These are phyloP conservation scores for Pisolithus marmoratus DNA, from an alignment of 768 basidiomycete species.

Conservation along the genomic window DNA sequence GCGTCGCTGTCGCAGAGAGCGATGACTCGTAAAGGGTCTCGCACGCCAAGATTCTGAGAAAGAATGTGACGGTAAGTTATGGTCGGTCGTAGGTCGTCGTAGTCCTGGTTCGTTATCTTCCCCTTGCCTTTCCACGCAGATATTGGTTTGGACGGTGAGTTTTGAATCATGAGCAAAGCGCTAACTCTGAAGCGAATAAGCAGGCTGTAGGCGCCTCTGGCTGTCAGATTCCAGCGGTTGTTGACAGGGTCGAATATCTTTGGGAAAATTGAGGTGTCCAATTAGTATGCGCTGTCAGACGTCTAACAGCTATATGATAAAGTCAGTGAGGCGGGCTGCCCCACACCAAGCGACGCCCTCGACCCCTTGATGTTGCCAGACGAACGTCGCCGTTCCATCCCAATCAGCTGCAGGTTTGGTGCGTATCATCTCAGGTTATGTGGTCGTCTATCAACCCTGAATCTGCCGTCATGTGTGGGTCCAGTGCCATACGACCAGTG, in stretches of 20 bases:
- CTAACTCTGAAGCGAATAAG: no score
- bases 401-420: conserved; percentile 56
- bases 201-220: no score
- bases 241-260: no score
- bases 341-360: neutral
- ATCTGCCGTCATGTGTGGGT: neutral
- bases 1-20: conserved; percentile 91
- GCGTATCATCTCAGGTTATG: conserved; percentile 15
- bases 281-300: no score
- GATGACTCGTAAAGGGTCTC: conserved; percentile 76
- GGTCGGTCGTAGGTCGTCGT: conserved; percentile 54
- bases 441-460: neutral
- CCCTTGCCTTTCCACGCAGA: conserved; percentile 51
- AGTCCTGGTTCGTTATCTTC: conserved; percentile 40
- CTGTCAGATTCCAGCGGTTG: no score
- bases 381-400: conserved; percentile 23
- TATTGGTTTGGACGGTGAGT: conserved; percentile 18
- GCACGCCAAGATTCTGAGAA: conserved; percentile 59
- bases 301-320: no score
- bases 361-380: conserved; percentile 5
- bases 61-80: conserved; percentile 80
- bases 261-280: no score
- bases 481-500: conserved; percentile 72
- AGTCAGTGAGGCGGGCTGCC: neutral
- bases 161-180: conserved; percentile 1